phyloP scores from a whole-genome alignment of 352 stramenopile genomes.

The Detonula confervacea region DNA sequence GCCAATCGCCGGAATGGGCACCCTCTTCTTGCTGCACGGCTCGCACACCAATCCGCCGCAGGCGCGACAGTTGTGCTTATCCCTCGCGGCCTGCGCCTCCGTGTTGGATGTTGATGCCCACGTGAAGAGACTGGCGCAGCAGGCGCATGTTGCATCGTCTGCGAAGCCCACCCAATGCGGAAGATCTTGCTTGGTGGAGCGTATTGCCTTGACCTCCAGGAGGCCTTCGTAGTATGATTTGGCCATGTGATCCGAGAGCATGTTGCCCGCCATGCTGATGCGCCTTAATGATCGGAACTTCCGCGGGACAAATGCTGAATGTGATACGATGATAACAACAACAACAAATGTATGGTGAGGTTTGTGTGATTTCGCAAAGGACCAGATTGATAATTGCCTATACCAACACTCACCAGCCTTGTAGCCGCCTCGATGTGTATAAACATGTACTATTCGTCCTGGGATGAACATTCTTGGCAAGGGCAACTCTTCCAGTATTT shows the following conservation, averaged over 20 bases:
- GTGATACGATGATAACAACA: constrained; percentile 6
- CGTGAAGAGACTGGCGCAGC: constrained; percentile 84
- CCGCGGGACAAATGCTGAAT: constrained; percentile 64
- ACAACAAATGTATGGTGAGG: no score
- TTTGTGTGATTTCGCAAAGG: background rate
- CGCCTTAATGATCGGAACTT: constrained; percentile 75
- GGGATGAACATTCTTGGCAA: constrained; percentile 87
- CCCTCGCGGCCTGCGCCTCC: constrained; percentile 83
- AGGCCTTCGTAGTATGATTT: constrained; percentile 83
- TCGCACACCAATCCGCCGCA: constrained; percentile 86
- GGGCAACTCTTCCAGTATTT: constrained; percentile 82
- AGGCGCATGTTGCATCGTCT: constrained; percentile 79
- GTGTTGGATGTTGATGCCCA: constrained; percentile 84
- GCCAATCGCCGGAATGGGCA: constrained; percentile 80
- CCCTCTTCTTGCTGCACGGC: constrained; percentile 78
- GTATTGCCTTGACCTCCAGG: constrained; percentile 78
- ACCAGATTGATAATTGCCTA: no score
- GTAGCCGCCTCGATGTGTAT: constrained; percentile 84
- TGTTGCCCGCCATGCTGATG: constrained; percentile 83
- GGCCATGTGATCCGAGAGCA: constrained; percentile 82
- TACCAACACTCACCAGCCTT: constrained; percentile 64
- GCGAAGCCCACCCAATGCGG: constrained; percentile 83
- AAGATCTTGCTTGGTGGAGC: constrained; percentile 60
- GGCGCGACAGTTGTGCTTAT: constrained; percentile 87
- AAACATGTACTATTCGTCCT: constrained; percentile 88